A percentile compares a stretch with the other conserved stretches of the same genome.
phyloP scores from a whole-genome alignment of 768 basidiomycete genomes.

The Termitomyces sp. region DNA sequence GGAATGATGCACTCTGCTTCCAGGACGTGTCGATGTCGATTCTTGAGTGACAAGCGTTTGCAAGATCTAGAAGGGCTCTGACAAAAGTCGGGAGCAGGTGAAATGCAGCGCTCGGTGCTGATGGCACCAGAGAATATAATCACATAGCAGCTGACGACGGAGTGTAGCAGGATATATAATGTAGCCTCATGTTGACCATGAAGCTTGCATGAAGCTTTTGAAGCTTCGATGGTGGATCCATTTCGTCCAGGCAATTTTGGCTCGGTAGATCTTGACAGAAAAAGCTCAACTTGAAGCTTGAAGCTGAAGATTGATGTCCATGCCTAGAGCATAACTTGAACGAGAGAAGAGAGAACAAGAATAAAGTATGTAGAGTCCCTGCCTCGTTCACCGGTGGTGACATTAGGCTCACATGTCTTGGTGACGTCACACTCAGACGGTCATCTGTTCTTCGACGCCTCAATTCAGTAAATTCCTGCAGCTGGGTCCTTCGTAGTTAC shows the following conservation, averaged over 20 bases:
- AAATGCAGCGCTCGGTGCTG: not conserved
- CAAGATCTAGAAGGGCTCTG: not conserved
- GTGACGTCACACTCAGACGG: no score
- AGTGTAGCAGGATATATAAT: not conserved
- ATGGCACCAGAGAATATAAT: not conserved
- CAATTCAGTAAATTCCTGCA: not conserved
- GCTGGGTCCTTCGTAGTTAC: constrained; percentile 12
- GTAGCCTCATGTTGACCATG: not conserved
- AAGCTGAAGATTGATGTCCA: no score
- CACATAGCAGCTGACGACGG: not conserved
- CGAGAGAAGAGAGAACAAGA: no score
- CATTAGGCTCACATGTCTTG: no score
- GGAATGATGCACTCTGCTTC: not conserved
- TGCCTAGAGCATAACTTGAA: no score
- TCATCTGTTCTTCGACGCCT: not conserved
- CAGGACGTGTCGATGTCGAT: not conserved
- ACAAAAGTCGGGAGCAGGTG: no score
- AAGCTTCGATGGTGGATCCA: not conserved
- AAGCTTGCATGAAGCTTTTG: not conserved
- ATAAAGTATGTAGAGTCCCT: no score
- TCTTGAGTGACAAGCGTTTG: not conserved
- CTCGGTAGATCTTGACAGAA: not conserved
- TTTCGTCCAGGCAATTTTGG: not conserved
- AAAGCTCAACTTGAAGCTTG: not conserved
- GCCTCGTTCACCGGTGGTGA: no score